Evolutionary conservation across 805 yeast species (phyloP).

Genomic region (Candida koratica): DNA sequence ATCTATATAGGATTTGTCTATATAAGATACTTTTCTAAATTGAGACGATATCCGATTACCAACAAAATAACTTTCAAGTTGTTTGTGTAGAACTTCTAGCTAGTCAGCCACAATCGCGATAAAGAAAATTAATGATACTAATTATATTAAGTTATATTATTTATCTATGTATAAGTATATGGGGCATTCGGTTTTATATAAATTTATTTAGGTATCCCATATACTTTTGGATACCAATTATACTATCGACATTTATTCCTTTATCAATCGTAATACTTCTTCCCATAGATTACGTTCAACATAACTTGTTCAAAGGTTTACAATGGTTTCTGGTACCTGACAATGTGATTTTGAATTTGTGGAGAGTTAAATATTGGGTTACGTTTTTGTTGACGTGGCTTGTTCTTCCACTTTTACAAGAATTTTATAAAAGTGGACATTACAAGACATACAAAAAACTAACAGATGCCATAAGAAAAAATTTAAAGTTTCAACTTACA

Average conservation of each 20-base stretch:
- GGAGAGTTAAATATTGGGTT: conserved; percentile 78
- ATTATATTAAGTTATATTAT: conserved; percentile 26
- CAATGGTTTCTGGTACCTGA: conserved; percentile 45
- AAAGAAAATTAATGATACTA: conserved; percentile 32
- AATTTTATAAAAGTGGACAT: conserved; percentile 69
- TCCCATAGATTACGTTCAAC: conserved; percentile 70
- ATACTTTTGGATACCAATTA: conserved; percentile 45
- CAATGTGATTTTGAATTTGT: conserved; percentile 47
- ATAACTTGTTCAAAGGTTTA: conserved; percentile 34
- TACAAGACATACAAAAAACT: conserved; percentile 45
- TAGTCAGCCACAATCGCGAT: no score
- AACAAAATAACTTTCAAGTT: no score
- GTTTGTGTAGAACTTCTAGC: no score
- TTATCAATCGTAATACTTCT: conserved; percentile 67
- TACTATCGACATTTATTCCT: conserved; percentile 67
- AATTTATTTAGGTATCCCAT: conserved; percentile 31
- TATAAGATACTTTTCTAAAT: no score
- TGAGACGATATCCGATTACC: no score
- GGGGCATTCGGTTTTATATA: conserved; percentile 36
- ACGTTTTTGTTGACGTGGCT: conserved; percentile 80
- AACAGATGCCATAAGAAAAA: conserved; percentile 52
- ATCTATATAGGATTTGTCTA: no score
- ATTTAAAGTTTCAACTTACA: conserved; percentile 58
- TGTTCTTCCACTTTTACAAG: conserved; percentile 66
- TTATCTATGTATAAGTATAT: conserved; percentile 19